Base-by-base conservation (phyloP, 2,329 filamentous ascomycete genomes). In the Grosmannia serpens region DNA sequence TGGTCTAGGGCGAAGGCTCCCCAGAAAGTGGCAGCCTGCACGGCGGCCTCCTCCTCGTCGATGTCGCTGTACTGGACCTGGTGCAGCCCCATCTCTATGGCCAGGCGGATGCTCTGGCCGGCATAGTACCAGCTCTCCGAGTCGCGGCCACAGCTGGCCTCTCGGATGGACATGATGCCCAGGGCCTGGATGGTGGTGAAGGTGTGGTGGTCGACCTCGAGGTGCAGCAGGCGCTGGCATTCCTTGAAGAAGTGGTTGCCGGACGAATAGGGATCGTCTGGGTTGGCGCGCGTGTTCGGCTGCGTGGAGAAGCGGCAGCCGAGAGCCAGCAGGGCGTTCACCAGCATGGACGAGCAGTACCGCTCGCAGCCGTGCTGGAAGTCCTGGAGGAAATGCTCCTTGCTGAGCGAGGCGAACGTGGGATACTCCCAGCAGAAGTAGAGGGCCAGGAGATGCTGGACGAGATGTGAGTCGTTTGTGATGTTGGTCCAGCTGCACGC, bases 391-490 rank as follows among this genome's bases (percentile, higher is more conserved):
- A 89, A 89, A 65, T 86, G 81, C 64, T 88, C 84, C 66, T 87
- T 85, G 66, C 84, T 87, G 51, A 90, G 77, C 2, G 87, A 82
- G 4, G 85, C 82, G 70, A 88, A 89, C 15, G 86, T 89, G 3
- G 87, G 85, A 67, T 90, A 88, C 63, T 87, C 82, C 81, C 86
- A 89, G 72, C 84, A 87, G 63, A 89, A 89, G 70, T 88, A 89
- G 35, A 88, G 73, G 0, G 80, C 76, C 56, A 88, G 70, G 11
- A 88, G 74, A 64, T 85, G 83, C 61, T 84, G 76, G 1, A 88
- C 81, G 33, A 88, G 75, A 15, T 68, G 71, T 15, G 73, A 65
- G 62, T 88, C 84, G 3, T 69, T 66, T 2, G 84, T 86, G 26
- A 88, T 76, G 46, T 65, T 74, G 1, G 85, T 87, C 86, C 85